Evolutionary conservation across 352 stramenopile genomes (phyloP), one percentile per base, ranked within the genome.

Genomic region (Phytophthora boehmeriae): DNA sequence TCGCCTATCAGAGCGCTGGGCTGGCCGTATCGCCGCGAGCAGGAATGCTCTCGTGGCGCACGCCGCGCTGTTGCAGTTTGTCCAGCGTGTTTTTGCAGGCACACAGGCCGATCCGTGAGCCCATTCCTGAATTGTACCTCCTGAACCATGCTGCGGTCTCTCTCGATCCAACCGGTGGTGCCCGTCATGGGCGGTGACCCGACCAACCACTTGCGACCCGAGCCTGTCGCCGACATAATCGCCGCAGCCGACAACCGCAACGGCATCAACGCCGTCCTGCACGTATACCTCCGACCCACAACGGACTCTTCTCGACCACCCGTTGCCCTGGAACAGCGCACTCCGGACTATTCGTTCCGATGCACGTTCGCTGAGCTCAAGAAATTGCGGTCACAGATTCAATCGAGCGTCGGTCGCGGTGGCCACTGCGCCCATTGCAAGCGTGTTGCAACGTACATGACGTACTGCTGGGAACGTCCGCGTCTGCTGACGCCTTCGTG

Each of bases 401-500:
- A 76, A 17, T 52, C 51, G 22, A 60, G 41, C 17, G 58, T 76
- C 17, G 59, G 54, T 20, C 59, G 54, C 34, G 54, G 57, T 32
- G 53, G 55, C 28, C 64, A 73, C 51, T 76, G 68, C 42, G 49
- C 51, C 16, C 59, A 66, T 10, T 76, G 68, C 59, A 72, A 73
- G 36, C 58, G 65, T n/a, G 56, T 76, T 8, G 63, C 63, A 8
- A 60, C 60, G 20, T 76, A 76, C 47, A 68, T 76, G 45, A 48
- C 51, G 27, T 68, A 71, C 48, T 76, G 68, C 51, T 76, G 68
- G 68, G 68, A 76, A 14, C 63, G 68, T 13, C 68, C 64, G 20
- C 68, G 68, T 35, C 54, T 76, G 35, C 64, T 76, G 2, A 44
- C 63, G 19, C 68, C 63, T 35, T 71, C 63, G 16, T 76, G 68